Evolutionary conservation across 352 stramenopile species (phyloP).

Genomic region (Hyaloperonospora brassicae): DNA sequence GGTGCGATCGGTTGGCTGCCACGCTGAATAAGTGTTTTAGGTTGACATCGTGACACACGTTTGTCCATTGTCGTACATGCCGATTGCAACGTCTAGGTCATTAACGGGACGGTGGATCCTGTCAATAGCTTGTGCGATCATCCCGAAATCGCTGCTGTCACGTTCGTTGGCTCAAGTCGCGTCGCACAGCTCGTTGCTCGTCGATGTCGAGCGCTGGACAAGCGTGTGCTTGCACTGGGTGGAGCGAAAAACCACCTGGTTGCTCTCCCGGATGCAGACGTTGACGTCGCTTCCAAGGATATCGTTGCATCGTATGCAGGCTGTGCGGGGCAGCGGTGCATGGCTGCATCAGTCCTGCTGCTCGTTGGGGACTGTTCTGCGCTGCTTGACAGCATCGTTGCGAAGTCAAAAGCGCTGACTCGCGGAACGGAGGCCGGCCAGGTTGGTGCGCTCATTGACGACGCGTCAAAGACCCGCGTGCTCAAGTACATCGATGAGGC

Average conservation of each 20-base stretch:
- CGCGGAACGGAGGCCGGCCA: slow-evolving; percentile 87
- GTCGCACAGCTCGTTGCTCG: slow-evolving; percentile 91
- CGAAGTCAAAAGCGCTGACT: slow-evolving; percentile 79
- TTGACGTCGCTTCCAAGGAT: slow-evolving; percentile 88
- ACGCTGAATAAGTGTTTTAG: background rate
- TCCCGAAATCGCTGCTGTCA: slow-evolving; percentile 79
- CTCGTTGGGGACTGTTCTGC: slow-evolving; percentile 70
- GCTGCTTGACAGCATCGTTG: slow-evolving; percentile 84
- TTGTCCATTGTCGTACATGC: background rate
- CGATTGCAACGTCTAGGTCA: slow-evolving; percentile 49
- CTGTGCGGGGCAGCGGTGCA: slow-evolving; percentile 94
- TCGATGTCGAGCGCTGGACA: slow-evolving; percentile 85
- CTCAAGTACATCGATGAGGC: slow-evolving; percentile 91
- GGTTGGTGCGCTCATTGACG: slow-evolving; percentile 94
- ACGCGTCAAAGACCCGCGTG: slow-evolving; percentile 86
- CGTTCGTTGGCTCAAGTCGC: slow-evolving; percentile 92
- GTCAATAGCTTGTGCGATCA: slow-evolving; percentile 92
- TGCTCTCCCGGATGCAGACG: slow-evolving; percentile 90
- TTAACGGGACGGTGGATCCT: slow-evolving; percentile 88
- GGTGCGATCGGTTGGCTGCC: slow-evolving; percentile 14
- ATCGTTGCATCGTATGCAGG: slow-evolving; percentile 94
- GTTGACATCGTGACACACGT: background rate
- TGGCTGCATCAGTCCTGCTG: slow-evolving; percentile 94
- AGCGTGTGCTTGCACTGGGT: slow-evolving; percentile 92
- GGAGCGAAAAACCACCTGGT: slow-evolving; percentile 98